phyloP scores from a whole-genome alignment of 2,329 filamentous ascomycete species.

The Trichoderma atroviride region DNA sequence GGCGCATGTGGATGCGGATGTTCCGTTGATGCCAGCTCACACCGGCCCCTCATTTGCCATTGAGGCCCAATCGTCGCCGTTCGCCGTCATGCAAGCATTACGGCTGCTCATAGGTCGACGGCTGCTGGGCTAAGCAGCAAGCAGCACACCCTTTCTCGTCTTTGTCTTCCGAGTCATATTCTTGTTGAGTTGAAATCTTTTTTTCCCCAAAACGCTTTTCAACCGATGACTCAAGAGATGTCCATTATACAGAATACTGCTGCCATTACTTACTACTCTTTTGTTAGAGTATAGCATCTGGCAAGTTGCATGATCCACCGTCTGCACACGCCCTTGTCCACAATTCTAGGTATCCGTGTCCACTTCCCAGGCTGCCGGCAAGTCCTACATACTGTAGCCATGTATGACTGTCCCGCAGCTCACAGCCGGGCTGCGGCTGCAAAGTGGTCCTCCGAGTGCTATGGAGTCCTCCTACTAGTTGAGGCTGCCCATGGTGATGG shows the following conservation, averaged over 20 bases:
- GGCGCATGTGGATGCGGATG: constrained; percentile 22
- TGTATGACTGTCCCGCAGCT: not conserved
- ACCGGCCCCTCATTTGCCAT: constrained; percentile 3
- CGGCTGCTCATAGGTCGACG: constrained; percentile 9
- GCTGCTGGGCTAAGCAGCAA: not conserved
- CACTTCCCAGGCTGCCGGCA: constrained; percentile 1
- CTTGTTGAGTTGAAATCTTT: not conserved
- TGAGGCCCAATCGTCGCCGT: constrained; percentile 27
- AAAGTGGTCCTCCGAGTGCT: not conserved
- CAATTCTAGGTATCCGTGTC: not conserved
- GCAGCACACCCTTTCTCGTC: constrained; percentile 1
- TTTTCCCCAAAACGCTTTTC: not conserved
- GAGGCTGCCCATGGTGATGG: not conserved
- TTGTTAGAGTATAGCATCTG: not conserved
- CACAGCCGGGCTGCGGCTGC: constrained; percentile 18
- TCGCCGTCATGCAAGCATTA: constrained; percentile 24
- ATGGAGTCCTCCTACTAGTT: not conserved
- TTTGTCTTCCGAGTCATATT: constrained; percentile 17
- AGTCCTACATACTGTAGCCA: not conserved
- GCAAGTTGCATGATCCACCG: constrained; percentile 5
- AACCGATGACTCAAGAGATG: constrained; percentile 17
- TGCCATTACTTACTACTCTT: not conserved
- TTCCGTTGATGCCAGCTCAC: constrained; percentile 26
- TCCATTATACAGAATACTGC: not conserved
- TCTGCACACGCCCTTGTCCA: constrained; percentile 6